These are phyloP conservation scores for Selaginella moellendorffii DNA, from an alignment of 75 land plant genomes.

Conservation along the genomic window DNA sequence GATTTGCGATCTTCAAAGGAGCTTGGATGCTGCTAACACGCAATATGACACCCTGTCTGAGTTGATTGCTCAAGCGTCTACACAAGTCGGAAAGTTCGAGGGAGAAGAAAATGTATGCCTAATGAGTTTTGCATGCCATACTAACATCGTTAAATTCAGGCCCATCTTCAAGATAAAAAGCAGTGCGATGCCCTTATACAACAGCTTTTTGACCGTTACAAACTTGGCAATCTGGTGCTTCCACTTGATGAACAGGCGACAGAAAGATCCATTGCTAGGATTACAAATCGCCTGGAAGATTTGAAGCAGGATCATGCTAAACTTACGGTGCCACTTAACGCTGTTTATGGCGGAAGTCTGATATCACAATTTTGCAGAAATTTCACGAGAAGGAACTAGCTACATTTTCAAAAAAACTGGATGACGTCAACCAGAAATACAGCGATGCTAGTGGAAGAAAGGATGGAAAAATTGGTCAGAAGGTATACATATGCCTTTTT, in stretches of 20 bases:
- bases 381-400: constrained; percentile 8
- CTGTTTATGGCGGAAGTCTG: not conserved
- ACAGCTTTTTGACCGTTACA: constrained; percentile 41
- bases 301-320: constrained; percentile 50
- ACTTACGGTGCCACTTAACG: constrained; percentile 37
- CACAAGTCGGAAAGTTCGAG: constrained; percentile 58
- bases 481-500: constrained; percentile 7
- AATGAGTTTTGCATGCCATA: no score
- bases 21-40: constrained; percentile 34
- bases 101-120: constrained; percentile 77
- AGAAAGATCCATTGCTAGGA: not conserved
- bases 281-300: constrained; percentile 33
- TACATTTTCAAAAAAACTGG: constrained; percentile 12
- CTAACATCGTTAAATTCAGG: constrained; percentile 22
- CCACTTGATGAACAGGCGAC: constrained; percentile 3
- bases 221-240: constrained; percentile 50
- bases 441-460: constrained; percentile 9
- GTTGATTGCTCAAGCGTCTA: constrained; percentile 26
- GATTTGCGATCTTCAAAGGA: constrained; percentile 41
- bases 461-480: constrained; percentile 12
- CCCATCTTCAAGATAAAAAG: constrained; percentile 26
- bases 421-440: constrained; percentile 12
- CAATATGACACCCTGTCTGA: constrained; percentile 25
- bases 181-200: constrained; percentile 55
- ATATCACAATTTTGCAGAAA: constrained; percentile 1